Base-by-base conservation (phyloP, 768 basidiomycete species). In the Rubroboletus pulcherrimus region DNA sequence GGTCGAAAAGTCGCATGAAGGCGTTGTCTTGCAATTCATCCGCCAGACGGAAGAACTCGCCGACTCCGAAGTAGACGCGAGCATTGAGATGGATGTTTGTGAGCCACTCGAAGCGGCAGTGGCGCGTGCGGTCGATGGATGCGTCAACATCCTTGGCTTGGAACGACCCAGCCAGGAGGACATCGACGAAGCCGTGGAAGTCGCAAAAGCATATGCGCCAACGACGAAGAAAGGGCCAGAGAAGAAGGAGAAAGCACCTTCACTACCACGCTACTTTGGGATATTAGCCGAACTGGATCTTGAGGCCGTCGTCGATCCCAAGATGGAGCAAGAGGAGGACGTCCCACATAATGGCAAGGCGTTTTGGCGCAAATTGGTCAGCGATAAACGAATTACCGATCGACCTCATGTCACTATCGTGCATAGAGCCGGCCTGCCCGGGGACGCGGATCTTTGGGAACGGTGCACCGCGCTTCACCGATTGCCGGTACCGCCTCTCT, bases 351-450 rank as follows among this genome's bases (percentile, higher is more conserved):
- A 59, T 1, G 73, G 73, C 12, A 72, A 63, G 52, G 43, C 54
- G 6, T 78, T 91, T 55, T 89, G 83, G 79, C 62, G 68, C 0
- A 48, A 62, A 8, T 65, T 95, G 31, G 74, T 78, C 53, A 40
- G 48, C 9, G 70, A 70, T 0, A 65, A 74, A 5, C 77, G 89
- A 26, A 70, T 96, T 14, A 67, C 80, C 15, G 60, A 69, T 39
- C 73, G 79, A 4, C 93, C 95, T 1, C 97, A 98, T 71, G 78
- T 97, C 53, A 98, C 96, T 2, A 74, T 98, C 56, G 86, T 87
- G 31, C 97, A 99, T 71, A 68, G 70, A 59, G 85, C 84, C 21
- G 55, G 71, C n/a, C 70, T 78, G 6, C 70, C 71, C 0, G 43
- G 65, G 66, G 64, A 71, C 8, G 37, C 53, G 30, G 64, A 59